These are phyloP conservation scores for Zanthoxylum bungeanum DNA, from an alignment of 345 rosid genomes.

Conservation along the genomic window DNA sequence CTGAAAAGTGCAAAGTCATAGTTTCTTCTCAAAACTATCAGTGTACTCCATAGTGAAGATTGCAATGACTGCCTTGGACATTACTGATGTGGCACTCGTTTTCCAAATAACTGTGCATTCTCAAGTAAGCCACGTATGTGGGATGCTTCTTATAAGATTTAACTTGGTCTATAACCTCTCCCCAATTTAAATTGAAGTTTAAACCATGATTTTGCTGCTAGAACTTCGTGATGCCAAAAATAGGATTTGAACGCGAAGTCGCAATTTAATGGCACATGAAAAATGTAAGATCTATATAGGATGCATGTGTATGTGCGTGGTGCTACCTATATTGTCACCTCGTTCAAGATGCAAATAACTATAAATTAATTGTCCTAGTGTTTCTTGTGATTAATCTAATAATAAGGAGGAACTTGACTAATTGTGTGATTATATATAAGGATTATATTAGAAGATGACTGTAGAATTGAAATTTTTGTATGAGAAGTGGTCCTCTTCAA, in stretches of 20 bases:
- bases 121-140: slow-evolving; percentile 58
- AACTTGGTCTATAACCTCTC: background rate
- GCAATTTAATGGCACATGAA: background rate
- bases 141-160: background rate
- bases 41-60: slow-evolving; percentile 89
- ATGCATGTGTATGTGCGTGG: background rate
- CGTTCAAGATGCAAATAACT: background rate
- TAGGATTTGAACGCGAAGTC: background rate
- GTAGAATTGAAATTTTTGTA: background rate
- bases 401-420: background rate
- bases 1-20: slow-evolving; percentile 63
- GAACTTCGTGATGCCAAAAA: background rate
- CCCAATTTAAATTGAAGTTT: background rate
- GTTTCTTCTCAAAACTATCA: slow-evolving; percentile 92
- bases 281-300: too few relatives aligned
- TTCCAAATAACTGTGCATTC: slow-evolving; percentile 81
- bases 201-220: background rate
- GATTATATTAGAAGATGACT: background rate
- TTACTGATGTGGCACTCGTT: slow-evolving; percentile 82
- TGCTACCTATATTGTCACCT: background rate
- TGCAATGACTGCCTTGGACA: slow-evolving; percentile 84
- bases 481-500: background rate
- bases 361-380: background rate
- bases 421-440: background rate
- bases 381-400: background rate